Conservation (phyloP, 257 asterid genomes). For the Petrea volubilis region DNA sequence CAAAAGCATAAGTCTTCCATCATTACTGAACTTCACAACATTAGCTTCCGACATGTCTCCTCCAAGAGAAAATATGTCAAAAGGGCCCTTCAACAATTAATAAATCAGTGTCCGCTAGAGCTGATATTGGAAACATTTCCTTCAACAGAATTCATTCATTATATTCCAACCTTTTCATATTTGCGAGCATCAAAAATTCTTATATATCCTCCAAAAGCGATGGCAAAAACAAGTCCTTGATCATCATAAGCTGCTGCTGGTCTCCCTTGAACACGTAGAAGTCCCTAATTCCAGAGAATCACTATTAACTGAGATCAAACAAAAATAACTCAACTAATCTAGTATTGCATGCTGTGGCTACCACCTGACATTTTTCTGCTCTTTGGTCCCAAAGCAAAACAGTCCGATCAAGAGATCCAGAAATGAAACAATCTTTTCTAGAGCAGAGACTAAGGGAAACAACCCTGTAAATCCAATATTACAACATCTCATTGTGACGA, state of each 20-base stretch:
- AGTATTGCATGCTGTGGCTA: slow-evolving; percentile 17
- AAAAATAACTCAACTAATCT: slow-evolving; percentile 19
- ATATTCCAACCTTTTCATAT: slow-evolving; percentile 72
- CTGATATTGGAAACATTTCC: slow-evolving; percentile 8
- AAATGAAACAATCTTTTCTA: slow-evolving; percentile 79
- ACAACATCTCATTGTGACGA: slow-evolving; percentile 5
- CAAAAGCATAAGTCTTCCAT: slow-evolving; percentile 90
- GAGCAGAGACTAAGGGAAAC: slow-evolving; percentile 89
- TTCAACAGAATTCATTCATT: slow-evolving; percentile 20
- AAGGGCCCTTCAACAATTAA: slow-evolving; percentile 76
- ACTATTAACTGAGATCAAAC: slow-evolving; percentile 20
- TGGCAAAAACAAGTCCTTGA: slow-evolving; percentile 86
- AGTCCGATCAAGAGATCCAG: slow-evolving; percentile 91
- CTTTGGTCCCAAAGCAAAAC: slow-evolving; percentile 99
- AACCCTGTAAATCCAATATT: slow-evolving; percentile 58
- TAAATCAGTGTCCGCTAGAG: slow-evolving; percentile 25
- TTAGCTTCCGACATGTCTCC: slow-evolving; percentile 93
- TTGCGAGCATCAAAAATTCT: slow-evolving; percentile 95
- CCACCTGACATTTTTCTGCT: slow-evolving; percentile 97
- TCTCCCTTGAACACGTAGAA: slow-evolving; percentile 92
- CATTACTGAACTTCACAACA: slow-evolving; percentile 85
- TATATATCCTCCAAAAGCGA: slow-evolving; percentile 88
- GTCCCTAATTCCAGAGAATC: slow-evolving; percentile 58
- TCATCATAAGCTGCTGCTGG: slow-evolving; percentile 94
- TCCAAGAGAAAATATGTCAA: slow-evolving; percentile 81